These are phyloP conservation scores for Barnettozyma sucrosica DNA, from an alignment of 805 yeast genomes.

Conservation along the genomic window DNA sequence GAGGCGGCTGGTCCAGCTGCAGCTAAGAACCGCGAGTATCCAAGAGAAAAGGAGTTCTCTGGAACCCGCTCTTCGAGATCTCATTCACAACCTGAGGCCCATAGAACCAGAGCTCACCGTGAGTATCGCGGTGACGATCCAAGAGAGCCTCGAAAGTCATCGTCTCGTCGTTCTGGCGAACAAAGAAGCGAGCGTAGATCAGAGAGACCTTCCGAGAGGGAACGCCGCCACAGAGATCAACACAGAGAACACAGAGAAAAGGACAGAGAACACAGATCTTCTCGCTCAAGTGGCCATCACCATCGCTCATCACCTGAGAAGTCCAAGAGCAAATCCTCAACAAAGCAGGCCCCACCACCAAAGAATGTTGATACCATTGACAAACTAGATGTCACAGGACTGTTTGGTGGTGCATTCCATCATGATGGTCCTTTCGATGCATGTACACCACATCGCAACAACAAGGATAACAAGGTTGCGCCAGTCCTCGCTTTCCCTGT, in stretches of 20 bases:
- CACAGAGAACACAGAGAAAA: slow-evolving; percentile 19
- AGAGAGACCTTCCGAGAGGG: slow-evolving; percentile 6
- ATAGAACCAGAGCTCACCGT: slow-evolving; percentile 7
- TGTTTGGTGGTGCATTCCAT: slow-evolving; percentile 92
- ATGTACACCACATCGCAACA: slow-evolving; percentile 94
- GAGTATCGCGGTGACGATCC: slow-evolving; percentile 5
- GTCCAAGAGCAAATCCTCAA: slow-evolving; percentile 23
- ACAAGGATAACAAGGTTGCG: slow-evolving; percentile 67
- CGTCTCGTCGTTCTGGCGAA: slow-evolving; percentile 3
- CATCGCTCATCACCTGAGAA: slow-evolving; percentile 22
- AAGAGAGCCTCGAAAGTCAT: slow-evolving; percentile 4
- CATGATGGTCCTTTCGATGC: slow-evolving; percentile 99
- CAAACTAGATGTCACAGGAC: slow-evolving; percentile 90
- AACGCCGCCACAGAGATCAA: slow-evolving; percentile 12
- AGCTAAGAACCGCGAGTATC: slow-evolving; percentile 38
- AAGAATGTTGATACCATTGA: slow-evolving; percentile 90
- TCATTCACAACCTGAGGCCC: slow-evolving; percentile 18
- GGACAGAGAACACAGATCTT: slow-evolving; percentile 11
- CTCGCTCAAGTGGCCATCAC: slow-evolving; percentile 10
- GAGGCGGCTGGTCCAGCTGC: slow-evolving; percentile 56
- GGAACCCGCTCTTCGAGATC: slow-evolving; percentile 22
- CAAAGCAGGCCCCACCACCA: slow-evolving; percentile 40
- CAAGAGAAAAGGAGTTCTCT: slow-evolving; percentile 41
- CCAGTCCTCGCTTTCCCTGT: slow-evolving; percentile 95
- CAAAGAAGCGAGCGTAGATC: slow-evolving; percentile 4